Percentiles rank a stretch among this genome's conserved stretches.
Conservation (phyloP, 192 early-diverging fungal genomes). For the Umbelopsis isabellina region DNA sequence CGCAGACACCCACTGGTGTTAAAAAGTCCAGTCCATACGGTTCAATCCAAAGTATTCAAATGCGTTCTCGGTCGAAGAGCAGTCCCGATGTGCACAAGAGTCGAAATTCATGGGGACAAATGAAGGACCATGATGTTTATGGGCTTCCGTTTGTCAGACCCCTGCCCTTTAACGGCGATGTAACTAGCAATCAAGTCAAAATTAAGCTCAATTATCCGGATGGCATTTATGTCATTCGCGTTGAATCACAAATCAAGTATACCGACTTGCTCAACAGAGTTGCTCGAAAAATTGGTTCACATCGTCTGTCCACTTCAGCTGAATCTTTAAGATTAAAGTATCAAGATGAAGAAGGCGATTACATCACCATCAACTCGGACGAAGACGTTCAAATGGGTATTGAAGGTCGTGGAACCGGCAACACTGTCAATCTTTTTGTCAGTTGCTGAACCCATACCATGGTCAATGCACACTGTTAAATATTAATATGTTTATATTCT, state of each 20-base stretch:
- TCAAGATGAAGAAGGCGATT: conserved; percentile 92
- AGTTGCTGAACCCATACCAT: conserved; percentile 36
- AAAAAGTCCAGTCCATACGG: background rate
- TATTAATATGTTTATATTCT: background rate
- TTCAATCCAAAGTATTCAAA: conserved; percentile 26
- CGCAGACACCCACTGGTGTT: conserved; percentile 27
- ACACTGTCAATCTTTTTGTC: conserved; percentile 59
- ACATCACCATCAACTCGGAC: conserved; percentile 80
- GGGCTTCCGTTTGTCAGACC: conserved; percentile 2
- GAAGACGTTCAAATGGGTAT: conserved; percentile 93
- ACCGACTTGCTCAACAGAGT: conserved; percentile 78
- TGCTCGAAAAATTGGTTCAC: conserved; percentile 88
- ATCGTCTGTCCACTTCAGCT: conserved; percentile 61
- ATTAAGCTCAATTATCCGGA: conserved; percentile 88
- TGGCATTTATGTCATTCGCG: conserved; percentile 88
- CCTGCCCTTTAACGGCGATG: conserved; percentile 17
- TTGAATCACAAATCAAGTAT: conserved; percentile 73
- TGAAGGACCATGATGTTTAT: conserved; percentile 1
- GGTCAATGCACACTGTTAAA: background rate
- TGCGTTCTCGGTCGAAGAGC: conserved; percentile 54
- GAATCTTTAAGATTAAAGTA: conserved; percentile 75
- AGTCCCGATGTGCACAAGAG: conserved; percentile 56
- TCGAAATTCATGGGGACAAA: background rate
- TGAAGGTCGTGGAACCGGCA: conserved; percentile 57
- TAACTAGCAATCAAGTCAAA: conserved; percentile 54